Conservation (phyloP, 345 rosid genomes). For the Garcia nutans region DNA sequence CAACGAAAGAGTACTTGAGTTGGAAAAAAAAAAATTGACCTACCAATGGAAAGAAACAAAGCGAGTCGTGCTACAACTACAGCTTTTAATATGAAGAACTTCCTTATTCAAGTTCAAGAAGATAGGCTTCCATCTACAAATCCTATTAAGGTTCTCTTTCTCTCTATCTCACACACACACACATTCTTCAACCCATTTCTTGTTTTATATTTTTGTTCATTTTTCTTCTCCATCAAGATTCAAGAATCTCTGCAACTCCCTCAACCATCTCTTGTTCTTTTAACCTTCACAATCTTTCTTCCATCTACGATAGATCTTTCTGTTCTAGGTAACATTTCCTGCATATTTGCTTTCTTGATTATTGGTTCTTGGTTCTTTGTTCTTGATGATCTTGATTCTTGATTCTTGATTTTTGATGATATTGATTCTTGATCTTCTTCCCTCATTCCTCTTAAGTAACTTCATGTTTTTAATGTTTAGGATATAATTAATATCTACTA, state of each 20-base stretch:
- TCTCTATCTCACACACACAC: background rate
- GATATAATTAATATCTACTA: no score
- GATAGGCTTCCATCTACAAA: slow-evolving; percentile 30
- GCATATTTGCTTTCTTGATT: slow-evolving; percentile 2
- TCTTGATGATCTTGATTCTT: slow-evolving; percentile 1
- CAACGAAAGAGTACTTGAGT: slow-evolving; percentile 3
- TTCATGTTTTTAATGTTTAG: background rate
- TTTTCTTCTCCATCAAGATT: slow-evolving; percentile 5
- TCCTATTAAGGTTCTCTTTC: slow-evolving; percentile 41
- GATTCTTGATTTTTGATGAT: no score
- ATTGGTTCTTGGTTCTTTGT: slow-evolving; percentile 2
- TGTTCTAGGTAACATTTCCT: background rate
- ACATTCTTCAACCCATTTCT: background rate
- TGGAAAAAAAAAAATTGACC: background rate
- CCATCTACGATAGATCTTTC: background rate
- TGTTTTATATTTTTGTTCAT: background rate
- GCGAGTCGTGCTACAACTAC: slow-evolving; percentile 12
- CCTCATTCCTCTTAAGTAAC: background rate
- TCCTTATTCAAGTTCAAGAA: slow-evolving; percentile 34
- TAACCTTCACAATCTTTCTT: background rate
- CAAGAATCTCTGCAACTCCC: background rate
- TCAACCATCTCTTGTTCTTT: background rate
- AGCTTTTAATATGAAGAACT: slow-evolving; percentile 22
- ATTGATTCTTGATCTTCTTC: background rate
- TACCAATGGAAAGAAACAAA: slow-evolving; percentile 8